Percentiles rank a stretch among this genome's conserved stretches.
phyloP scores from a whole-genome alignment of 2,329 filamentous ascomycete species.

The Aaosphaeria arxii region DNA sequence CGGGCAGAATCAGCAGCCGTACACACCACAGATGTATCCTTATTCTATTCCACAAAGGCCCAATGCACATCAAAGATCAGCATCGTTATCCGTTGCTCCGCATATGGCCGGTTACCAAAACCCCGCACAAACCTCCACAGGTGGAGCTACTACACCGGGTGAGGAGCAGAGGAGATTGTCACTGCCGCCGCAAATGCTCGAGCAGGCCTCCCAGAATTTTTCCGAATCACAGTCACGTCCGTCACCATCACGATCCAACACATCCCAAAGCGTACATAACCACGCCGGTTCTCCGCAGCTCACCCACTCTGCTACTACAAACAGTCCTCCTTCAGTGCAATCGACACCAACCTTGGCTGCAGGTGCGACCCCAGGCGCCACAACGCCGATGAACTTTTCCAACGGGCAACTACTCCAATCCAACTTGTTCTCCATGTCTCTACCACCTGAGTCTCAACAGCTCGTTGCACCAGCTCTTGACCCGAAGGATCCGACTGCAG shows the following conservation, averaged over 20 bases:
- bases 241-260: constrained; percentile 18
- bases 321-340: constrained; percentile 16
- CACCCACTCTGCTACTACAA: constrained; percentile 8
- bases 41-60: constrained; percentile 44
- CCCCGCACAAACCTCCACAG: constrained; percentile 14
- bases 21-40: constrained; percentile 38
- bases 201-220: constrained; percentile 13
- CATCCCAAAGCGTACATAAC: constrained; percentile 12
- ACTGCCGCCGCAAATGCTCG: constrained; percentile 34
- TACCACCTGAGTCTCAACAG: constrained; percentile 54
- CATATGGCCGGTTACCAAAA: constrained; percentile 28
- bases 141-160: constrained; percentile 14
- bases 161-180: constrained; percentile 43
- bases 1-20: constrained; percentile 18
- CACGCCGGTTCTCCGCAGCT: constrained; percentile 20
- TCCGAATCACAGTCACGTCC: constrained; percentile 13
- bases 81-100: constrained; percentile 45
- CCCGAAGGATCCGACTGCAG: constrained; percentile 43
- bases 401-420: constrained; percentile 21
- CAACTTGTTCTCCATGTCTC: constrained; percentile 47
- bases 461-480: constrained; percentile 49
- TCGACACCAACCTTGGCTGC: constrained; percentile 12
- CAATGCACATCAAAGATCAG: constrained; percentile 40
- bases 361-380: constrained; percentile 15
- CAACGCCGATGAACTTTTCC: constrained; percentile 4